Base-by-base conservation (phyloP, 805 yeast species). In the Maudiozyma turicensis region DNA sequence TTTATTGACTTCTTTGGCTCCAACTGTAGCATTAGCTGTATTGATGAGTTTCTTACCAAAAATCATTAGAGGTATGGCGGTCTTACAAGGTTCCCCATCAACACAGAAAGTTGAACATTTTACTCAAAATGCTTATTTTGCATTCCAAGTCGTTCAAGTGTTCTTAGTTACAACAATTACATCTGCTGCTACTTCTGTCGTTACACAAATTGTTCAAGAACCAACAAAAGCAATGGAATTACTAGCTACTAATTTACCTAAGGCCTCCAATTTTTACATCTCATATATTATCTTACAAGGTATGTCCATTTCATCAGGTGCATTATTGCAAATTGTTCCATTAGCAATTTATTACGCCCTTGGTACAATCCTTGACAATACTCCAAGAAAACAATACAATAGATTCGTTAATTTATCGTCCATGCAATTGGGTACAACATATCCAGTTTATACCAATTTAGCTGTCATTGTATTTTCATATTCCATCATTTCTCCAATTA, bases 401-500 rank as follows among this genome's bases (percentile, higher is more conserved):
- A 73, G 91, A 61, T 85, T 78, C 65, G 67, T 71, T 20, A 70
- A 67, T 3, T 69, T 85, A 52, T 74, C 79, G 8, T 52, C 75
- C 2, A 71, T 77, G 61, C 65, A 72, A 9, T 85, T 88, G 86
- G 95, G 95, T 50, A 83, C 91, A 0, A 68, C 77, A 5, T 85
- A 82, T 72, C 93, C 95, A n/a, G 72, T 80, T 4, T 84, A 81
- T 63, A 78, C 86, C 52, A 82, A 80, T 61, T 75, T 85, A 66
- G 82, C 82, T 4, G 82, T 82, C 52, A 84, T 85, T 50, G 69
- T 80, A 5, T 72, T 85, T 52, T 77, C 88, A 0, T 85, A 82
- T 60, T 67, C 85, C 4, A 75, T 85, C 51, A 84, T 85, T 52
- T 78, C 97, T 1, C 98, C 99, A 11, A 69, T 91, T 58, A 84